These are phyloP conservation scores for Sindora glabra DNA, from an alignment of 306 rosid species.

Conservation along the genomic window DNA sequence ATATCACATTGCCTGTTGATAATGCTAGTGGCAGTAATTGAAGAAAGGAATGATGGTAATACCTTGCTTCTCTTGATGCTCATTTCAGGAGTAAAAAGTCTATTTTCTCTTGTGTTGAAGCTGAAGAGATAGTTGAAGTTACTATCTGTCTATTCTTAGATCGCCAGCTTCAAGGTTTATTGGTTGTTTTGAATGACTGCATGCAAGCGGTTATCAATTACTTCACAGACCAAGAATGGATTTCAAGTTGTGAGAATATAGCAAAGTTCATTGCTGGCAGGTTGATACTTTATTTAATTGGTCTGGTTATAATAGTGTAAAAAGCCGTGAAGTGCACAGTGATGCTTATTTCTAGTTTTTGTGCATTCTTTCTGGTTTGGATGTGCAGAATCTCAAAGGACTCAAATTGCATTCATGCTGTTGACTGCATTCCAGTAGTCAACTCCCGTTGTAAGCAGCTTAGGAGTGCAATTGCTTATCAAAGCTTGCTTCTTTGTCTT, in stretches of 20 bases:
- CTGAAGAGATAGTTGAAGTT: conserved; percentile 65
- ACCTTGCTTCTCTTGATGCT: conserved; percentile 11
- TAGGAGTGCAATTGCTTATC: conserved; percentile 60
- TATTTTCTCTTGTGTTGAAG: conserved; percentile 61
- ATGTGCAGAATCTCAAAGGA: conserved; percentile 65
- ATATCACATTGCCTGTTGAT: background rate
- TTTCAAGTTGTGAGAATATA: conserved; percentile 57
- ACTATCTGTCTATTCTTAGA: conserved; percentile 65
- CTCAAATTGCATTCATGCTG: conserved; percentile 61
- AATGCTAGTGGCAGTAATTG: background rate
- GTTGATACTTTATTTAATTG: conserved; percentile 27
- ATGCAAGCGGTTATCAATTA: conserved; percentile 55
- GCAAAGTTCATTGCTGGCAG: conserved; percentile 80
- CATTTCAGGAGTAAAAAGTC: conserved; percentile 48
- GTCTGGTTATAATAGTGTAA: background rate
- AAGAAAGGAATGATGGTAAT: background rate
- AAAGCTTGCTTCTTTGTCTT: conserved; percentile 54
- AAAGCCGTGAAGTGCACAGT: background rate
- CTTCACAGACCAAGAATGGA: conserved; percentile 75
- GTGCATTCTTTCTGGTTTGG: conserved; percentile 6
- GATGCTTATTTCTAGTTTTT: background rate
- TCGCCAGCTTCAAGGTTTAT: conserved; percentile 68
- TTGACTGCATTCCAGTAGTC: conserved; percentile 64
- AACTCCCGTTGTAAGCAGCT: conserved; percentile 59
- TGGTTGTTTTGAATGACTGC: conserved; percentile 54